A percentile compares a stretch with the other conserved stretches of the same genome.
Evolutionary conservation across 805 yeast genomes (phyloP).

Genomic region (Saccharomyces jurei): DNA sequence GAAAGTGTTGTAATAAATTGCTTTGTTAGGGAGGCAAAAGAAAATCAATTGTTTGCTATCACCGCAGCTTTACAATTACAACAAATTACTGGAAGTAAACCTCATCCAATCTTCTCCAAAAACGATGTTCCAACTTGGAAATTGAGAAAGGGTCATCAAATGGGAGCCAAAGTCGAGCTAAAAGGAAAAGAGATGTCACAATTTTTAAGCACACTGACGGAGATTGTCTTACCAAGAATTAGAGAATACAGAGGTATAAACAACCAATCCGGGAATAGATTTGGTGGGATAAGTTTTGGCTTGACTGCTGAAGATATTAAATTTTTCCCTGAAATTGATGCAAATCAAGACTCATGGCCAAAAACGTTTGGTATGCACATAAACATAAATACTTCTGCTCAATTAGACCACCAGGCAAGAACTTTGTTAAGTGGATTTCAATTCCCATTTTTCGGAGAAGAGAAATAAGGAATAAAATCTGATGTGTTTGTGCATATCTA

Average conservation of each 20-base stretch:
- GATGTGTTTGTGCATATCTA: not conserved
- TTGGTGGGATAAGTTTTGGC: conserved; percentile 83
- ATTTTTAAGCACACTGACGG: conserved; percentile 78
- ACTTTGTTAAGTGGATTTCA: conserved; percentile 75
- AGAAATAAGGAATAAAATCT: conserved; percentile 2
- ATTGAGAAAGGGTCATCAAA: conserved; percentile 75
- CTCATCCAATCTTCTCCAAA: conserved; percentile 62
- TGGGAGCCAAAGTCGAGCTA: conserved; percentile 81
- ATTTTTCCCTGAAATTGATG: conserved; percentile 88
- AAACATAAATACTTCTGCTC: conserved; percentile 79
- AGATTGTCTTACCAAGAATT: conserved; percentile 86
- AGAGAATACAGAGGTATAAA: conserved; percentile 79
- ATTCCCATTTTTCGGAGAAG: conserved; percentile 56
- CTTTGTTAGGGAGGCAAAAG: conserved; percentile 64
- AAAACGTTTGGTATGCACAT: conserved; percentile 78
- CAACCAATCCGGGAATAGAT: conserved; percentile 69
- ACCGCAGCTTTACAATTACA: conserved; percentile 74
- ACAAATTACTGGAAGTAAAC: conserved; percentile 89
- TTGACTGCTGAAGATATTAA: conserved; percentile 67
- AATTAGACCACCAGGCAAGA: conserved; percentile 84
- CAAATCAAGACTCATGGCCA: conserved; percentile 85
- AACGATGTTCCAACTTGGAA: conserved; percentile 81
- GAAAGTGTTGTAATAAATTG: conserved; percentile 65
- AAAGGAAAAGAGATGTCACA: conserved; percentile 78
- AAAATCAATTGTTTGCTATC: conserved; percentile 62